These are phyloP conservation scores for Shiraia sp. DNA, from an alignment of 2,329 filamentous ascomycete species.

Conservation along the genomic window DNA sequence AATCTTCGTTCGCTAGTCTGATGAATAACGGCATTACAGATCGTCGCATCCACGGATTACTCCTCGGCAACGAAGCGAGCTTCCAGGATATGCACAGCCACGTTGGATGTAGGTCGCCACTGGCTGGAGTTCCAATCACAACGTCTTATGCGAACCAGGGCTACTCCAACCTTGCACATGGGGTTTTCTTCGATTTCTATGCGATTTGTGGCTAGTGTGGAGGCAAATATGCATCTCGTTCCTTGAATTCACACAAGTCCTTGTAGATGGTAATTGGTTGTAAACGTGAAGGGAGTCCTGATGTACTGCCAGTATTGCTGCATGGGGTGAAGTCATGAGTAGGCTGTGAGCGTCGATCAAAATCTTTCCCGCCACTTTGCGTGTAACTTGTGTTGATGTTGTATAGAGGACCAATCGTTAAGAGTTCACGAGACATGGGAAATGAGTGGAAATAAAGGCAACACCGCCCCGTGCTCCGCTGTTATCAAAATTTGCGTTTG, in stretches of 20 bases:
- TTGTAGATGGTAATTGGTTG: slow-evolving; percentile 11
- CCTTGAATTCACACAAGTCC: too few species aligned
- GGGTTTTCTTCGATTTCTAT: too few species aligned
- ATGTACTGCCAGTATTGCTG: slow-evolving; percentile 21
- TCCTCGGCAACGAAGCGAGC: slow-evolving; percentile 16
- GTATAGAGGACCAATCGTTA: slow-evolving; percentile 15
- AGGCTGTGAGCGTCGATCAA: slow-evolving; percentile 28
- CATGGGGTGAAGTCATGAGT: slow-evolving; percentile 15
- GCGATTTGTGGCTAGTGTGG: slow-evolving; percentile 37
- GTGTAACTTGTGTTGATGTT: slow-evolving; percentile 8
- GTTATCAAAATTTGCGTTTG: slow-evolving; percentile 3
- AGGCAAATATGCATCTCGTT: slow-evolving; percentile 19
- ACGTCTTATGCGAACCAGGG: slow-evolving; percentile 1
- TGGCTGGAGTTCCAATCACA: slow-evolving; percentile 8
- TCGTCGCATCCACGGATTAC: slow-evolving; percentile 11
- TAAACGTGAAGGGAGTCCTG: slow-evolving; percentile 23
- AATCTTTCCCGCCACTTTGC: slow-evolving; percentile 23
- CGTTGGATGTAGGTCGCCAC: slow-evolving; percentile 10
- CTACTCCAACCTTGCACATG: slow-evolving; percentile 2
- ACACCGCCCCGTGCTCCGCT: slow-evolving; percentile 7
- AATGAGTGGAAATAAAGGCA: slow-evolving; percentile 19
- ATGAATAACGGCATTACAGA: too few species aligned
- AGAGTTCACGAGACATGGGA: slow-evolving; percentile 13
- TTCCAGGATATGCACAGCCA: slow-evolving; percentile 10
- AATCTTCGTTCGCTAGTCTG: too few species aligned